Base-by-base conservation (phyloP, 129 eudicot genomes). In the Pseudognaphalium luteoalbum region DNA sequence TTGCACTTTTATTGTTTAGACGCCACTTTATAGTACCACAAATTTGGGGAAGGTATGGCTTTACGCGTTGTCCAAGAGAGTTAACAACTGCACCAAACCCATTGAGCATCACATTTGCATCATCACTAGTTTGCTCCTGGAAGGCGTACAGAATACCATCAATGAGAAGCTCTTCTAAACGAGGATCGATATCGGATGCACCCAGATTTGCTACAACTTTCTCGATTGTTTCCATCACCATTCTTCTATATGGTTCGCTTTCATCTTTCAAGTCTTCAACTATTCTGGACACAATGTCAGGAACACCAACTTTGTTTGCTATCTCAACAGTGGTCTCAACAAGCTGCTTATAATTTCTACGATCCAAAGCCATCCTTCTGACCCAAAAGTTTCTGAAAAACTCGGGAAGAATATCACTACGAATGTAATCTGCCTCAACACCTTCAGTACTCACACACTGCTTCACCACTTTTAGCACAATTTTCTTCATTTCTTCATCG, bases 151-250 rank as follows among this genome's bases (percentile, higher is more conserved):
- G 86, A 71, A 94, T 94, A 1, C 97, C 98, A 84, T 88, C 97
- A 57, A 94, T 91, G 25, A 94, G 76, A 63, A 94, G 96, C 86
- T 94, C 98, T 82, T 94, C 98, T 57, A 94, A 81, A 47, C 96
- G 96, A 21, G 97, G 68, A 89, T 94, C 97, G 20, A 94, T 91
- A 57, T 94, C 97, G 8, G 98, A 93, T 32, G 97, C 93, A 75
- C 98, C 98, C 72, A 94, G 29, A 80, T 94, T 91, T 1, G 91
- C 84, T 12, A 94, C 98, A 70, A 94, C 98, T 78, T 94, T 94
- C 84, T 94, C 98, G 5, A 94, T 94, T 2, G 98, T 94, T 86
- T 94, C 98, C 98, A 94, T 94, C 21, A 94, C 98, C 98, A 94
- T 94, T 71, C 97, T 83, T 83, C 98, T 87, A 41, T 94, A 94